These are phyloP conservation scores for Cyberlindnera japonica DNA, from an alignment of 805 yeast genomes.

Conservation along the genomic window DNA sequence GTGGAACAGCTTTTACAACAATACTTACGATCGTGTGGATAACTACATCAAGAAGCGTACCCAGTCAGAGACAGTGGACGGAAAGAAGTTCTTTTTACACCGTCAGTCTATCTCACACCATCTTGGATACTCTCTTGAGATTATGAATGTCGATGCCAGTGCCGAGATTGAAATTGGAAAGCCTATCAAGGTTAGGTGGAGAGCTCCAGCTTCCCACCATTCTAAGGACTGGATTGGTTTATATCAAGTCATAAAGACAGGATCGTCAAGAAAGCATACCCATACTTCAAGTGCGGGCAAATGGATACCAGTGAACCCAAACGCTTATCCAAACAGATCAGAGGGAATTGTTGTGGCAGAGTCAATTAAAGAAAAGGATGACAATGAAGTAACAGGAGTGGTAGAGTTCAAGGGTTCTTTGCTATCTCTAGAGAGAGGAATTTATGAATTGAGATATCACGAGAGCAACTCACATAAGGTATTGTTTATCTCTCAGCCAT, in stretches of 20 bases:
- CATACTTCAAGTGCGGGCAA: slow-evolving; percentile 59
- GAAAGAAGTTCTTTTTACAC: slow-evolving; percentile 10
- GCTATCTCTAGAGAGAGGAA: slow-evolving; percentile 63
- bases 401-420: slow-evolving; percentile 45
- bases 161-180: slow-evolving; percentile 41
- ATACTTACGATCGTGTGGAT: slow-evolving; percentile 37
- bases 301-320: slow-evolving; percentile 50
- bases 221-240: slow-evolving; percentile 73
- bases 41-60: slow-evolving; percentile 26
- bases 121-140: slow-evolving; percentile 30
- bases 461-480: slow-evolving; percentile 65
- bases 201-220: slow-evolving; percentile 46
- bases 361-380: slow-evolving; percentile 8
- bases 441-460: slow-evolving; percentile 73
- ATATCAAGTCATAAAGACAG: slow-evolving; percentile 59
- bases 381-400: slow-evolving; percentile 37
- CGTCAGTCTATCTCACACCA: slow-evolving; percentile 23
- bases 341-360: slow-evolving; percentile 13
- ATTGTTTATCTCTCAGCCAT: slow-evolving; percentile 59
- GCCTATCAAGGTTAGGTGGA: slow-evolving; percentile 53
- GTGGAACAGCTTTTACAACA: slow-evolving; percentile 39
- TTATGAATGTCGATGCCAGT: slow-evolving; percentile 18
- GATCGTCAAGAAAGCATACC: slow-evolving; percentile 52
- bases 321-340: slow-evolving; percentile 31
- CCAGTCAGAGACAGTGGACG: slow-evolving; percentile 19